Evolutionary conservation across 2,329 filamentous ascomycete genomes (phyloP).

Genomic region (Septoria linicola): DNA sequence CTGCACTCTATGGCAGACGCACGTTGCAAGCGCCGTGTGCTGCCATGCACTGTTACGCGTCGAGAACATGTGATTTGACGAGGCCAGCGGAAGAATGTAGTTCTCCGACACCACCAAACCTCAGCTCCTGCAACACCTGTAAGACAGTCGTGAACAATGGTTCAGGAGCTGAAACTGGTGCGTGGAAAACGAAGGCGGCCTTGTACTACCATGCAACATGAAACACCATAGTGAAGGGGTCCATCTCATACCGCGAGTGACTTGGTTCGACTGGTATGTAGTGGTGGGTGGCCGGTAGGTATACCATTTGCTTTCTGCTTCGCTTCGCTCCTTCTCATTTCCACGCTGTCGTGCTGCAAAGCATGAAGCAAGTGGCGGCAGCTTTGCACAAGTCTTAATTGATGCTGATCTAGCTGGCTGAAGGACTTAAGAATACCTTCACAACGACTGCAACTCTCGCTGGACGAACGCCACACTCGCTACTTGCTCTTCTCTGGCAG

Average conservation of each 20-base stretch:
- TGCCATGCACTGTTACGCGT: too few species aligned
- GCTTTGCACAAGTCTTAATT: background rate
- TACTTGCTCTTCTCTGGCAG: slow-evolving; percentile 4
- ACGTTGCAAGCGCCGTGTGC: too few species aligned
- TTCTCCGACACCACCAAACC: too few species aligned
- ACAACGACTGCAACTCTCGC: background rate
- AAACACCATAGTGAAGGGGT: slow-evolving; percentile 10
- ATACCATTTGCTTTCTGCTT: background rate
- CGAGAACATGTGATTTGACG: too few species aligned
- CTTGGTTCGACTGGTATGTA: background rate
- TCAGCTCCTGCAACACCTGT: too few species aligned
- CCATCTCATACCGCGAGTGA: too few species aligned
- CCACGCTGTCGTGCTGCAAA: background rate
- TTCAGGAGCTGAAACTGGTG: slow-evolving; percentile 8
- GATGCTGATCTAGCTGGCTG: too few species aligned
- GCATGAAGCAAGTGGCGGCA: background rate
- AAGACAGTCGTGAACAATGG: background rate
- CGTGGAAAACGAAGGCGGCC: slow-evolving; percentile 3
- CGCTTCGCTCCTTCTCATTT: background rate
- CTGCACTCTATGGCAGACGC: too few species aligned
- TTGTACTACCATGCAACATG: slow-evolving; percentile 7
- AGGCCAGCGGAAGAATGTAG: too few species aligned
- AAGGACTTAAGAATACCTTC: slow-evolving; percentile 3
- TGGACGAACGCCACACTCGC: background rate
- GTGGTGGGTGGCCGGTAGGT: background rate